Evolutionary conservation across 2,329 filamentous ascomycete genomes (phyloP), one percentile per base, ranked within the genome.

Genomic region (Colletotrichum scovillei): DNA sequence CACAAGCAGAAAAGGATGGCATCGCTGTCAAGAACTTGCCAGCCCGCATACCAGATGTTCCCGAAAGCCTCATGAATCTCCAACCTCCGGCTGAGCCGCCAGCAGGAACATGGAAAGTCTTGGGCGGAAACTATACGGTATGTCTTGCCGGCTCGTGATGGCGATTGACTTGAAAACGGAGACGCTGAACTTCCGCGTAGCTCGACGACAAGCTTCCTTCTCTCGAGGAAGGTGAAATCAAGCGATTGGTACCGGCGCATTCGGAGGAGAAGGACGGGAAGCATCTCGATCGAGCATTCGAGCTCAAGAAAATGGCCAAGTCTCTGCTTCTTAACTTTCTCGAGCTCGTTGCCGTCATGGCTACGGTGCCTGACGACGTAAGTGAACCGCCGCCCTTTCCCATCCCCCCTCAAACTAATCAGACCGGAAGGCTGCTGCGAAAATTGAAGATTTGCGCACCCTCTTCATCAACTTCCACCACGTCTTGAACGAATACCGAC

Each of bases 401-500:
- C 12, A 19, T 12, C 26, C 5, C 30, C 24, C n/a, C 26, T 12
- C 46, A 62, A 22, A 30, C 26, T 28, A 1, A 2, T 4, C 16
- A 35, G 8, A 22, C 4, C 42, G 77, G 30, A 32, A 92, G 80
- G 93, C 91, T 64, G 86, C 89, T 30, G 88, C 91, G 55, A 97
- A 97, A 80, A 88, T 96, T 58, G 87, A 91, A 57, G 93, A 98
- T 81, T 84, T 99, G 38, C 89, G 93, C 78, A 95, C 92, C 19
- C 85, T 98, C 32, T 92, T 97, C 75, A 92, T 96, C 81, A 98
- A 98, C 81, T 93, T 97, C 79, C 95, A 98, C 83, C 94, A 97
- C 79, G 88, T 98, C 67, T 91, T 98, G 76, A 99, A 99, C 82
- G 92, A 97, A 82, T 98, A 98, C 83, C 90, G 96, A 38, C 95